Evolutionary conservation across 1,284 basidiomycete species (phyloP), one percentile per base, ranked within the genome.

Genomic region (Peniophora sp.): DNA sequence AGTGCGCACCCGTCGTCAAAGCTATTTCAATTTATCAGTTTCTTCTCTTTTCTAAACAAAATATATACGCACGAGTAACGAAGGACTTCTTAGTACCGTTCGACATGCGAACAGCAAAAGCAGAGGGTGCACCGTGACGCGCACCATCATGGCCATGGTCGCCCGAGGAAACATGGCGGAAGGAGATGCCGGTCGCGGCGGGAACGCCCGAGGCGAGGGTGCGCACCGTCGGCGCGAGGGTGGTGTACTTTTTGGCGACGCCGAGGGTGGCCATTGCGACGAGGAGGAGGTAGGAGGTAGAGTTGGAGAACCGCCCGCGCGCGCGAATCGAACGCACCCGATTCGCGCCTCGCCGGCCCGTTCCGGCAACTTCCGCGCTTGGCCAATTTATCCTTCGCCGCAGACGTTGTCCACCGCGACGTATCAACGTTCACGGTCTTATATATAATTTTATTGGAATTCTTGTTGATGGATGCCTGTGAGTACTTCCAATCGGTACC

Each of bases 171-270:
- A 80, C 23, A 25, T 25, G 44, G 20, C 20, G 20, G 44, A 22
- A 22, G 44, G 23, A 25, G 23, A 23, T 45, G 44, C 19, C 44
- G 20, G 44, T 20, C 6, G 44, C 87, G 56, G 65, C 65, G 39
- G 91, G 90, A 17, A 86, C 72, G 54, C 89, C 90, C 44, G 78
- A 82, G 41, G 92, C 77, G 55, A 89, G 79, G 9, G 81, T 74
- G 65, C 88, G 82, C 58, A 89, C 82, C 46, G 92, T 92, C 53
- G 92, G 88, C 43, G 89, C 71, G 62, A 96, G 74, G 70, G 84
- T 92, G 66, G 92, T 71, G 58, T 85, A 85, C 71, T 84, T 90
- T 83, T 83, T 88, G 59, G 79, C 73, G 69, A 76, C 79, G 65
- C 82, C 77, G 65, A 83, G 69, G 61, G 79, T 69, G 66, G 83